Evolutionary conservation across 768 basidiomycete species (phyloP).

Genomic region (Leccinum rimulosum): DNA sequence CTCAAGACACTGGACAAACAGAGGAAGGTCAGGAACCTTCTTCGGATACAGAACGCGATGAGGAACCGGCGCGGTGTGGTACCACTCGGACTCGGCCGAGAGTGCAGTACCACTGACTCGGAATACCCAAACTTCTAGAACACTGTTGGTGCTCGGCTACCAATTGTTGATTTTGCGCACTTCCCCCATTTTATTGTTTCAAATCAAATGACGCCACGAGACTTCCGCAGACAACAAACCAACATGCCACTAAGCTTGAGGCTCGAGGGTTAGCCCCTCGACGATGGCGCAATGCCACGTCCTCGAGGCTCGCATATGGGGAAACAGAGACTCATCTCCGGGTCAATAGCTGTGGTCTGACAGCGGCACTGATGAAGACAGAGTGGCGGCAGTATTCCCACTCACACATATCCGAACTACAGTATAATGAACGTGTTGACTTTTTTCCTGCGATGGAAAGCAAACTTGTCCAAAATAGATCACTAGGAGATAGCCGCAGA

Average conservation of each 20-base stretch:
- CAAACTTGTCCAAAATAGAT: slow-evolving; percentile 38
- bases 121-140: slow-evolving; percentile 46
- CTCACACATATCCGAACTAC: too few relatives aligned
- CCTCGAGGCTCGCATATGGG: too few relatives aligned
- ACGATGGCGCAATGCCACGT: slow-evolving; percentile 49
- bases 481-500: slow-evolving; percentile 50
- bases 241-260: slow-evolving; percentile 51
- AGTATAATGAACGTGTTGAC: slow-evolving; percentile 35
- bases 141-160: slow-evolving; percentile 52
- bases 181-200: slow-evolving; percentile 7
- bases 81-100: slow-evolving; percentile 7
- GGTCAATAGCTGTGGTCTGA: too few relatives aligned
- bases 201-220: slow-evolving; percentile 10
- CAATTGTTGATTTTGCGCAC: too few relatives aligned
- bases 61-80: slow-evolving; percentile 8
- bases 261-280: slow-evolving; percentile 62
- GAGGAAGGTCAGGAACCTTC: slow-evolving; percentile 9
- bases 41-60: slow-evolving; percentile 23
- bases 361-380: too few relatives aligned
- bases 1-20: slow-evolving; percentile 18
- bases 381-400: too few relatives aligned
- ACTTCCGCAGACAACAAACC: slow-evolving; percentile 57
- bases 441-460: slow-evolving; percentile 53
- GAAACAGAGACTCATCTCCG: too few relatives aligned
- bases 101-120: slow-evolving; percentile 4